Evolutionary conservation across 202 grass and related monocot genomes (phyloP), one percentile per base, ranked within the genome.

Genomic region (Zizania palustris): DNA sequence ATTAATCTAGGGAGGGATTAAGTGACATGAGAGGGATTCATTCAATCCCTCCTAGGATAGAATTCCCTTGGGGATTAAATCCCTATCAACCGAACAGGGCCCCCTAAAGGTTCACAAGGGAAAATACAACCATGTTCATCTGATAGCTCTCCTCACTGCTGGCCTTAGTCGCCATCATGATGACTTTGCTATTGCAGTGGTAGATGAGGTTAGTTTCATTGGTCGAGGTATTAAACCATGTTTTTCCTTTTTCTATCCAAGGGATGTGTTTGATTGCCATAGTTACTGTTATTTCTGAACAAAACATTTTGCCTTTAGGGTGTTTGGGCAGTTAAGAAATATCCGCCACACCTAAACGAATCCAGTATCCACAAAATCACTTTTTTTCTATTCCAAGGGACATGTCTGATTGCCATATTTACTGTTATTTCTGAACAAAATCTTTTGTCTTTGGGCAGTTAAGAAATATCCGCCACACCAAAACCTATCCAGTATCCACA

Each of bases 51-150:
- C n/a, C n/a, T n/a, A n/a, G n/a, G n/a, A n/a, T n/a, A n/a, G n/a
- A n/a, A n/a, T n/a, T n/a, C n/a, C n/a, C n/a, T n/a, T n/a, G n/a
- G n/a, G n/a, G n/a, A n/a, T n/a, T n/a, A n/a, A n/a, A n/a, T n/a
- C n/a, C n/a, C n/a, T n/a, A n/a, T n/a, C n/a, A n/a, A n/a, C n/a
- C n/a, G n/a, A n/a, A n/a, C n/a, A n/a, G n/a, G n/a, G n/a, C n/a
- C n/a, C n/a, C n/a, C 67, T 98, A 71, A 98, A 98, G 85, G 89
- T 98, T 82, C 96, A 98, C 89, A 98, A 90, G 73, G 96, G 96
- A 73, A 99, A 93, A 73, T 99, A 92, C 67, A 92, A 89, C 69
- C 91, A 99, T 75, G 92, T 99, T 58, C 88, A 90, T 86, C 74
- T 94, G 40, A 83, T 97, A 57, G 95, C 95, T 77, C 73, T 94